Base-by-base conservation (phyloP, 805 yeast genomes). In the Suhomyces xylopsoci region DNA sequence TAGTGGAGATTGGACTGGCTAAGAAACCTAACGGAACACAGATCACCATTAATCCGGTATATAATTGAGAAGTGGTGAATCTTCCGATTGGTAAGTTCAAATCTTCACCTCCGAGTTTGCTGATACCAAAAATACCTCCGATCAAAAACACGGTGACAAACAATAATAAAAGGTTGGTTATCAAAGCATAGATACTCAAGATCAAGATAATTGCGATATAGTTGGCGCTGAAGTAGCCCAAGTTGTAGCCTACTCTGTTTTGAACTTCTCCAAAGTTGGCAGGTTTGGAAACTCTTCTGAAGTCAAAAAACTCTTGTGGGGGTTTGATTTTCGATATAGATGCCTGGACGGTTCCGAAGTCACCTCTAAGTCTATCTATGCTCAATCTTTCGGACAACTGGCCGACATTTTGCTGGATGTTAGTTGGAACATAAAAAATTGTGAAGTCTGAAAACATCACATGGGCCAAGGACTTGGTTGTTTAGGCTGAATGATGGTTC, bases 291-390 rank as follows among this genome's bases (percentile, higher is more conserved):
- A 94, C 70, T 67, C 96, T 85, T 70, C 91, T 88, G 65, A 88
- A 72, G 68, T 94, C 97, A 65, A 94, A 90, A 67, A 94, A 94
- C 68, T 94, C 99, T 70, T 87, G 94, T 42, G 96, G 92, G 36
- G 97, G 90, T 65, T 88, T 86, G 55, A 94, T 70, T 62, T 88
- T 82, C 47, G 94, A 71, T 56, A 91, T 76, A 57, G 85, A 81
- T 38, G 78, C 64, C 65, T 87, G 90, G 48, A 93, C 60, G 2
- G 84, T 59, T 40, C 71, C 56, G 40, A 61, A 55, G 50, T 66
- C 69, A 36, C 56, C 55, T 49, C 56, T 62, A 57, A 65, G 55
- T 26, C 66, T 55, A 32, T 65, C 68, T 41, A 61, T 53, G 50
- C 55, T 63, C 53, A 65, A 61, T 48, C 68, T 57, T 43, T 65